These are phyloP conservation scores for Neoascochyta sp. DNA, from an alignment of 2,329 filamentous ascomycete species.

Conservation along the genomic window DNA sequence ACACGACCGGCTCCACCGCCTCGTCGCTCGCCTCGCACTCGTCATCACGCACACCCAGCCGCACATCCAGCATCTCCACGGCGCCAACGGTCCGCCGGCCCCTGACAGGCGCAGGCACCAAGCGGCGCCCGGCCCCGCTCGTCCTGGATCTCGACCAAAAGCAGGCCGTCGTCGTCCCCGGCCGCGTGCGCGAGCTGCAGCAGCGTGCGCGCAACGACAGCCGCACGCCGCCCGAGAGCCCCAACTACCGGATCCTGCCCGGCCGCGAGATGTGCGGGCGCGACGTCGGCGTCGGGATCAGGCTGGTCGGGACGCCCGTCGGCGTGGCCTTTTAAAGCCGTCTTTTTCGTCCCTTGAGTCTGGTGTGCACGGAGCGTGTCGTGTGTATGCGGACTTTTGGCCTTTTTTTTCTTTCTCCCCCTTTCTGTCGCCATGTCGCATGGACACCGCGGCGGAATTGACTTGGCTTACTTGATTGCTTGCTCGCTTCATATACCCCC, in stretches of 20 bases:
- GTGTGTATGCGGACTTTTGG: too few species aligned
- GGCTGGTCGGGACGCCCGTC: conserved; percentile 18
- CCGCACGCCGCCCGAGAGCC: conserved; percentile 23
- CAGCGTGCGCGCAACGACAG: too few species aligned
- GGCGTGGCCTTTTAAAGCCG: conserved; percentile 38
- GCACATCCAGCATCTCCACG: too few species aligned
- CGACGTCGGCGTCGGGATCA: conserved; percentile 11
- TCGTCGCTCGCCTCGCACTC: conserved; percentile 22
- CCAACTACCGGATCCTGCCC: conserved; percentile 22
- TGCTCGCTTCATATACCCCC: too few species aligned
- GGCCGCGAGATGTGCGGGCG: conserved; percentile 31
- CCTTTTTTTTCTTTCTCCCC: too few species aligned
- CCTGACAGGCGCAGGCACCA: conserved; percentile 10
- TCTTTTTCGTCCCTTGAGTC: too few species aligned
- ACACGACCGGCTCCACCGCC: conserved; percentile 30
- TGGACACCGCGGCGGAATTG: too few species aligned
- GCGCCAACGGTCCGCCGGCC: conserved; percentile 6
- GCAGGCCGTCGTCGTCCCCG: conserved; percentile 11
- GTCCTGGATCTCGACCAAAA: conserved; percentile 24
- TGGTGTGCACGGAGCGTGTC: not conserved
- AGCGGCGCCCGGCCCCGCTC: conserved; percentile 29
- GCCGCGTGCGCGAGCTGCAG: too few species aligned
- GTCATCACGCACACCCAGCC: conserved; percentile 5
- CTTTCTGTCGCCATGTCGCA: too few species aligned
- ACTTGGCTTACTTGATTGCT: too few species aligned